Evolutionary conservation across 371 early-diverging fungal genomes (phyloP), one percentile per base, ranked within the genome.

Genomic region (Saksenaea vasiformis): DNA sequence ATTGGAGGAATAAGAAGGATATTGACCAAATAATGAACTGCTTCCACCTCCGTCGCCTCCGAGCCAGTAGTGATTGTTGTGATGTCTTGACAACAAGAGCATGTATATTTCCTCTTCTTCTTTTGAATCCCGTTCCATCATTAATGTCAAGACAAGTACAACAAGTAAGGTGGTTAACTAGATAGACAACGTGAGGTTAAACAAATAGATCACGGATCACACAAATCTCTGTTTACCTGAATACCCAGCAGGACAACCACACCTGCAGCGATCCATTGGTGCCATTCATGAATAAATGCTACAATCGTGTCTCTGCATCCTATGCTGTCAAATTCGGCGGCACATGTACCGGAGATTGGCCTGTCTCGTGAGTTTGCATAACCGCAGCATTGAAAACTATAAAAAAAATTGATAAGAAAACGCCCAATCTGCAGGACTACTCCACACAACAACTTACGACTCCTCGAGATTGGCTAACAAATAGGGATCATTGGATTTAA

Each of bases 321-420:
- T 39, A 58, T 34, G 9, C 55, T 55, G 36, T 56, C 56, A 27
- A 67, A 37, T 2, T 37, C 17, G 10, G 38, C 24, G 3, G 64
- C 36, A 44, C 73, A 72, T 11, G 61, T 62, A 10, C 24, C 56
- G 24, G 73, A 69, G 8, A 69, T 27, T 3, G 73, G 58, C 54
- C 73, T 51, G 59, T 72, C 73, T 2, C 11, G 17, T 22, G 54
- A 53, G n/a, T 61, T 64, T 31, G 31, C 54, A 59, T 72, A 72
- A 28, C 73, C 73, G 53, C 73, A 72, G 51, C 73, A 72, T 27
- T 66, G 54, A 3, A 67, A 51, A 19, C 73, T 72, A 54, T 38
- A n/a, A 56, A 37, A 19, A 0, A 56, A 8, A n/a, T 38, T 44
- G n/a, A 36, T 34, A 26, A 57, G 38, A 39, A 8, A 28, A 15